Percentiles rank a stretch among this genome's conserved stretches.
These are phyloP conservation scores for Penstemon davidsonii DNA, from an alignment of 257 asterid genomes.

Conservation along the genomic window DNA sequence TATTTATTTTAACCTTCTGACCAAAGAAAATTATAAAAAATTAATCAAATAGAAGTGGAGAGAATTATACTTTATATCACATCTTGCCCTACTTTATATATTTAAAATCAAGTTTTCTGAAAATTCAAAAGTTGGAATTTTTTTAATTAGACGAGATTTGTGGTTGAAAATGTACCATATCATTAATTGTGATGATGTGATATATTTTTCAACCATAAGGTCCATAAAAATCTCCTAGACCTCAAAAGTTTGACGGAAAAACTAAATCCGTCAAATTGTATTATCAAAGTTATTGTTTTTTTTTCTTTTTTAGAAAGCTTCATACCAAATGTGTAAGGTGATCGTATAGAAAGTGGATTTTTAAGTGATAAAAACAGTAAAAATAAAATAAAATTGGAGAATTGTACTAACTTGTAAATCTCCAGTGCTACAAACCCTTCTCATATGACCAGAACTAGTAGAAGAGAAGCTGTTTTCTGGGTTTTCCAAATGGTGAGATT, in stretches of 20 bases:
- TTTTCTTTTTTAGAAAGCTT: background rate
- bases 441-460: constrained; percentile 46
- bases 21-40: background rate
- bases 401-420: constrained; percentile 61
- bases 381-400: no score
- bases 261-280: no score
- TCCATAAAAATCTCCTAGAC: no score
- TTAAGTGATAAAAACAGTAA: background rate
- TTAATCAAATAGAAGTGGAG: background rate
- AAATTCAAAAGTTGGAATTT: no score
- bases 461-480: constrained; percentile 30
- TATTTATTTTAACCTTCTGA: constrained; percentile 46
- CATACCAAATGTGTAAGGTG: background rate
- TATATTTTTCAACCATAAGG: no score
- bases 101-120: no score
- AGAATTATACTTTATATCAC: background rate
- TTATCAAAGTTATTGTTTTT: no score
- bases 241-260: no score
- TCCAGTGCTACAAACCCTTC: constrained; percentile 86
- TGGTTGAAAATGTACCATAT: no score
- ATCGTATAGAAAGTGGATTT: background rate
- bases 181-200: no score
- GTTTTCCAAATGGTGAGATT: constrained; percentile 39
- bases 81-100: no score
- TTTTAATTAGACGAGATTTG: no score